phyloP scores from a whole-genome alignment of 208 protist genomes.

The Crithidia fasciculata region DNA sequence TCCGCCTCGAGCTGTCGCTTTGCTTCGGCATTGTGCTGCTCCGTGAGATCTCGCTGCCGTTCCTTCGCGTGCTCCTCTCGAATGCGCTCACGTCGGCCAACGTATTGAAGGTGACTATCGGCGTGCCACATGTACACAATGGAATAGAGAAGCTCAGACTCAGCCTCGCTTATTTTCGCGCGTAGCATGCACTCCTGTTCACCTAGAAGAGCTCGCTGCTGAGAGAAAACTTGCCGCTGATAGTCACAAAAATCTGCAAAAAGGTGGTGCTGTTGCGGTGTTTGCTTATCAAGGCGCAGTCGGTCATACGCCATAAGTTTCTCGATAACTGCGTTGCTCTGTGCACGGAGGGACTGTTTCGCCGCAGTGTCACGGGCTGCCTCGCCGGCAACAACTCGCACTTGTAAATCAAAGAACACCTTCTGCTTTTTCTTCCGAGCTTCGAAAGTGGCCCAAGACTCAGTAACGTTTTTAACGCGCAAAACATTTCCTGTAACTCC shows the following conservation, averaged over 20 bases:
- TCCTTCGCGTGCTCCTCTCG: slow-evolving; percentile 9
- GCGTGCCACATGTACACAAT: slow-evolving; percentile 26
- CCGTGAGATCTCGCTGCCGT: slow-evolving; percentile 25
- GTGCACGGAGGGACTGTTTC: slow-evolving; percentile 6
- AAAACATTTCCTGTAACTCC: background rate
- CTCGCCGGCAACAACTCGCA: slow-evolving; percentile 23
- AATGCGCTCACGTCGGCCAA: slow-evolving; percentile 7
- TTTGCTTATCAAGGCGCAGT: slow-evolving; percentile 9
- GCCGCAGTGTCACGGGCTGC: slow-evolving; percentile 8
- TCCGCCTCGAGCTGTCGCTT: slow-evolving; percentile 38
- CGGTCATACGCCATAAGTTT: slow-evolving; percentile 51
- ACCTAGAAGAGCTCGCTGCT: slow-evolving; percentile 39
- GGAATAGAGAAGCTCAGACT: slow-evolving; percentile 27
- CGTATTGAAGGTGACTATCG: background rate
- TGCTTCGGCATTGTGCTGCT: slow-evolving; percentile 36
- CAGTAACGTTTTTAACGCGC: slow-evolving; percentile 2
- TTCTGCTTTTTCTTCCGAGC: background rate
- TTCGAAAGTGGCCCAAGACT: background rate
- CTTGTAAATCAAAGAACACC: slow-evolving; percentile 35
- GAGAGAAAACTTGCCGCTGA: slow-evolving; percentile 51
- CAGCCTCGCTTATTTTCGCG: slow-evolving; percentile 29
- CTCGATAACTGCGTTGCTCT: slow-evolving; percentile 37
- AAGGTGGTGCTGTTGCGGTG: slow-evolving; percentile 48
- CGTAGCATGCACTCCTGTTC: slow-evolving; percentile 47
- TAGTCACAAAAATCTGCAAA: slow-evolving; percentile 72